These are phyloP conservation scores for Cymbopogon citratus DNA, from an alignment of 176 grass and related monocot genomes.

Conservation along the genomic window DNA sequence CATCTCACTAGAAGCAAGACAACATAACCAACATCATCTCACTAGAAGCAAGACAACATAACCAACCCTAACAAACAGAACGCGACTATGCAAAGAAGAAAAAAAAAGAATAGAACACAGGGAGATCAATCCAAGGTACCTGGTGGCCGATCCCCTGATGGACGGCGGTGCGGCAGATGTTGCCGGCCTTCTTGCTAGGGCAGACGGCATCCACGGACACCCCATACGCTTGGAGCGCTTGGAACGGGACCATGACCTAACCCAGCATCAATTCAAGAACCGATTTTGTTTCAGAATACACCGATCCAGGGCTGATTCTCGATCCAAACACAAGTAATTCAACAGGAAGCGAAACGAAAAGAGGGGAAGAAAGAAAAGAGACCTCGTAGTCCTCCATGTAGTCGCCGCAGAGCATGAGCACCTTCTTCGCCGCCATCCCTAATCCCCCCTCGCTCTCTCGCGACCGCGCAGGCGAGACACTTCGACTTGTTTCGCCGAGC, in stretches of 20 bases:
- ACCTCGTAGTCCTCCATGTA: slow-evolving; percentile 97
- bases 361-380: neutral
- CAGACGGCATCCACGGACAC: slow-evolving; percentile 71
- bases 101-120: neutral
- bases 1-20: neutral
- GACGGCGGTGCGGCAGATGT: slow-evolving; percentile 78
- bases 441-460: neutral
- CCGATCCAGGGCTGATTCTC: neutral
- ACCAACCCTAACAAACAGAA: neutral
- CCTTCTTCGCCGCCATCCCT: slow-evolving; percentile 66
- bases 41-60: neutral
- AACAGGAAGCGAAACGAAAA: neutral
- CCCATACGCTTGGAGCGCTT: slow-evolving; percentile 90
- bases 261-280: slow-evolving; percentile 21
- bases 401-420: slow-evolving; percentile 87
- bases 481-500: slow-evolving; percentile 1
- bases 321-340: neutral
- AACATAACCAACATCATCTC: neutral
- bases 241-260: slow-evolving; percentile 93
- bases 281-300: neutral
- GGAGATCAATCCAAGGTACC: slow-evolving; percentile 32
- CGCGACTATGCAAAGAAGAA: neutral
- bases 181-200: slow-evolving; percentile 83
- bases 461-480: neutral
- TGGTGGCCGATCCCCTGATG: slow-evolving; percentile 56